These are phyloP conservation scores for Rhizopus delemar DNA, from an alignment of 371 early-diverging fungal species.

Conservation along the genomic window DNA sequence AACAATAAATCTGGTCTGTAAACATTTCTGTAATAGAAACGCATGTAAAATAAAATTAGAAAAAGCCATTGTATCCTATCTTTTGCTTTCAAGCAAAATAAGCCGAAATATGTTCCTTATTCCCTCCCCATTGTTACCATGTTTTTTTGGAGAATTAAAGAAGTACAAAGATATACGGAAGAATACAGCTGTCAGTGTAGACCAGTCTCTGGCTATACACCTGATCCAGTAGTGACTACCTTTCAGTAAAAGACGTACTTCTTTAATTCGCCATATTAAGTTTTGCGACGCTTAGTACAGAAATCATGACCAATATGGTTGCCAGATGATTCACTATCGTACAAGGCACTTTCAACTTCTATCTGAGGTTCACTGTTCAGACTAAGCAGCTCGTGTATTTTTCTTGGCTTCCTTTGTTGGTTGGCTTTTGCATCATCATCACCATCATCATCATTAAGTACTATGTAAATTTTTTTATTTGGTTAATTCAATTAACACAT, in stretches of 20 bases:
- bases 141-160: background rate
- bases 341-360: background rate
- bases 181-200: background rate
- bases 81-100: no score
- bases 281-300: background rate
- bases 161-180: background rate
- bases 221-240: background rate
- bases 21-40: no score
- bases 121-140: background rate
- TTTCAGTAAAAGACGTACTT: background rate
- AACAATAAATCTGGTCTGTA: no score
- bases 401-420: slow-evolving; percentile 17
- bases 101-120: background rate
- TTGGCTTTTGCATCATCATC: background rate
- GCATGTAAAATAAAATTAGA: no score
- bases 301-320: background rate
- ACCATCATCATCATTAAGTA: background rate
- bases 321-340: background rate
- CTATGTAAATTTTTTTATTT: background rate
- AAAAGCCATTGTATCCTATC: no score
- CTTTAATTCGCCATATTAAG: background rate
- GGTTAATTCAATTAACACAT: background rate
- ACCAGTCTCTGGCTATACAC: background rate
- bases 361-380: background rate
- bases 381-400: slow-evolving; percentile 22